Evolutionary conservation across 176 grass and related monocot species (phyloP).

Genomic region (Typha latifolia): DNA sequence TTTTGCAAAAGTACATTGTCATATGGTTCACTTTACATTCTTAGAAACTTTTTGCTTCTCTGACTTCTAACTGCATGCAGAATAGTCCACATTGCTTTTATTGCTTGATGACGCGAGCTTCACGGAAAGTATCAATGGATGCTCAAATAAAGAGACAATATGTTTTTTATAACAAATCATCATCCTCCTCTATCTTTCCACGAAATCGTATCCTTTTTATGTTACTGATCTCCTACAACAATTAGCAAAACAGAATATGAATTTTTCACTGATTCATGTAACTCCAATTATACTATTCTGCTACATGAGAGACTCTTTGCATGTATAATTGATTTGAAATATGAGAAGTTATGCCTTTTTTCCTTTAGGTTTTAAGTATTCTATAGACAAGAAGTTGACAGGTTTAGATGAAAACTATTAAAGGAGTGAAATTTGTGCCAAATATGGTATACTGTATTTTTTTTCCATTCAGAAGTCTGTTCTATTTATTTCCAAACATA

Average conservation of each 20-base stretch:
- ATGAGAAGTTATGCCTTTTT: too few relatives aligned
- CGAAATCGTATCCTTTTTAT: slow-evolving; percentile 45
- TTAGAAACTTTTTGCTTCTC: slow-evolving; percentile 2
- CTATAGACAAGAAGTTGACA: too few relatives aligned
- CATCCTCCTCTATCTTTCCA: slow-evolving; percentile 37
- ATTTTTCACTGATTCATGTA: neutral
- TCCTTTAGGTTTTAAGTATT: too few relatives aligned
- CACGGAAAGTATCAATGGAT: slow-evolving; percentile 27
- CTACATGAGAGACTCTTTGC: too few relatives aligned
- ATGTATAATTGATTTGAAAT: too few relatives aligned
- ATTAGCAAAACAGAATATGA: neutral
- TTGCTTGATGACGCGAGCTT: slow-evolving; percentile 38
- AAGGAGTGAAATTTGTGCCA: too few relatives aligned
- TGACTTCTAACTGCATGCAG: slow-evolving; percentile 33
- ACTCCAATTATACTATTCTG: neutral
- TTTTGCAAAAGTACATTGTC: too few relatives aligned
- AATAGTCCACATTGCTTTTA: slow-evolving; percentile 30
- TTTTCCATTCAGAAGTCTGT: too few relatives aligned
- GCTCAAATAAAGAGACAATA: slow-evolving; percentile 34
- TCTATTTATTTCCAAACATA: too few relatives aligned
- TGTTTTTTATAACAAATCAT: slow-evolving; percentile 45
- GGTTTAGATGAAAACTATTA: too few relatives aligned
- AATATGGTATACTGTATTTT: too few relatives aligned
- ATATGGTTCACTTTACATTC: too few relatives aligned
- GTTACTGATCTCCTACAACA: neutral